These are phyloP conservation scores for Artemisia argyi DNA, from an alignment of 129 eudicot genomes.

Conservation along the genomic window DNA sequence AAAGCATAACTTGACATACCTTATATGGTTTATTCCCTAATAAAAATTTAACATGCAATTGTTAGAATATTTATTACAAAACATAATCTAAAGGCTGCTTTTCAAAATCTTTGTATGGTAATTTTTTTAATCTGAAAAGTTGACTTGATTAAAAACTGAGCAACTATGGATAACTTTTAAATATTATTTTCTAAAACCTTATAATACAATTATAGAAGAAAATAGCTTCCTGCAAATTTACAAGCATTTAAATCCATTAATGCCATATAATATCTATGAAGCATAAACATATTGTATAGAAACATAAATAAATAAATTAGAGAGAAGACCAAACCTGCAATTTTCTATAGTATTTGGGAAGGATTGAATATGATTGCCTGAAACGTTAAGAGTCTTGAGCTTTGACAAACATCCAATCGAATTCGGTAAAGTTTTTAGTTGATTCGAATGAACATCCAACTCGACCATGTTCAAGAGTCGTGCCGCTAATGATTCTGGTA, in stretches of 20 bases:
- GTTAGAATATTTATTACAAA: neutral
- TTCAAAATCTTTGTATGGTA: neutral
- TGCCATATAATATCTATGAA: neutral
- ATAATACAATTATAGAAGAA: neutral
- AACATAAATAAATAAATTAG: neutral
- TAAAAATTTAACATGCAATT: neutral
- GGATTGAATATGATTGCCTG: conserved; percentile 70
- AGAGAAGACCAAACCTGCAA: conserved; percentile 59
- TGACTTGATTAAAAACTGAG: neutral
- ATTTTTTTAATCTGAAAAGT: neutral
- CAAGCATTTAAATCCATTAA: conserved; percentile 2
- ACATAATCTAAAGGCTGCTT: conserved; percentile 3
- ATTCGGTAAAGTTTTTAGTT: conserved; percentile 70
- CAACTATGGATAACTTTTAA: neutral
- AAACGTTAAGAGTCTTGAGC: conserved; percentile 75
- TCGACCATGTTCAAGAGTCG: conserved; percentile 59
- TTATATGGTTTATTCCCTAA: neutral
- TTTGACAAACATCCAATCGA: conserved; percentile 89
- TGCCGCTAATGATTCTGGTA: conserved; percentile 85
- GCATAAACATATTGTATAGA: neutral
- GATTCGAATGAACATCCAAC: conserved; percentile 87
- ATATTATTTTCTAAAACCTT: neutral
- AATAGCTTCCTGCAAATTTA: neutral
- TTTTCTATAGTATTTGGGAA: conserved; percentile 79
- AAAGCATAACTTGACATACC: too few relatives aligned